Percentiles rank a stretch among this genome's conserved stretches.
These are phyloP conservation scores for Leccinum boreale DNA, from an alignment of 768 basidiomycete genomes.

Conservation along the genomic window DNA sequence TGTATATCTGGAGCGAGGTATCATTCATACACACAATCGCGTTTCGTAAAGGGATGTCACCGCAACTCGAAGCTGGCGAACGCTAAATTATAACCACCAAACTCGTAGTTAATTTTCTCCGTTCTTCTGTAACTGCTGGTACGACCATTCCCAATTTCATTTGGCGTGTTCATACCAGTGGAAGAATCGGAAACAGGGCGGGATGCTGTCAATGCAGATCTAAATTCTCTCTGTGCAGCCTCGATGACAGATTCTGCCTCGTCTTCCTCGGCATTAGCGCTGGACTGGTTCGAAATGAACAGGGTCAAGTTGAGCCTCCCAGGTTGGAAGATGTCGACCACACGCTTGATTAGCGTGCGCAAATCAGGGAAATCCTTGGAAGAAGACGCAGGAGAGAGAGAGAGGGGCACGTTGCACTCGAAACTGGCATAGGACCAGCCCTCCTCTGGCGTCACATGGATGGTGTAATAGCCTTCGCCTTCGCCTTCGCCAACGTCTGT, in stretches of 20 bases:
- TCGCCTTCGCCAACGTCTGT: conserved; percentile 41
- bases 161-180: conserved; percentile 11
- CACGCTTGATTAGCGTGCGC: conserved; percentile 76
- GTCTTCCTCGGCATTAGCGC: conserved; percentile 40
- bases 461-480: conserved; percentile 94
- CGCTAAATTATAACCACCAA: conserved; percentile 87
- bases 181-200: conserved; percentile 26
- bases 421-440: conserved; percentile 99
- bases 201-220: conserved; percentile 49
- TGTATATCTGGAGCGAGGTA: conserved; percentile 23
- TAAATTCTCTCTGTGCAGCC: conserved; percentile 72
- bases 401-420: conserved; percentile 92
- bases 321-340: conserved; percentile 92
- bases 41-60: conserved; percentile 20
- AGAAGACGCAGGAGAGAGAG: conserved; percentile 28
- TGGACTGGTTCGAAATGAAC: conserved; percentile 75
- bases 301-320: conserved; percentile 81
- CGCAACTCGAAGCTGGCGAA: conserved; percentile 80
- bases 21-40: conserved; percentile 11
- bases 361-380: conserved; percentile 64
- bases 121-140: conserved; percentile 65
- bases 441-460: conserved; percentile 97
- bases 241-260: conserved; percentile 58
- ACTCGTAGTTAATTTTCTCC: conserved; percentile 98
- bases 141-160: conserved; percentile 17